These are phyloP conservation scores for Boletus sp. DNA, from an alignment of 1,284 basidiomycete species.

Conservation along the genomic window DNA sequence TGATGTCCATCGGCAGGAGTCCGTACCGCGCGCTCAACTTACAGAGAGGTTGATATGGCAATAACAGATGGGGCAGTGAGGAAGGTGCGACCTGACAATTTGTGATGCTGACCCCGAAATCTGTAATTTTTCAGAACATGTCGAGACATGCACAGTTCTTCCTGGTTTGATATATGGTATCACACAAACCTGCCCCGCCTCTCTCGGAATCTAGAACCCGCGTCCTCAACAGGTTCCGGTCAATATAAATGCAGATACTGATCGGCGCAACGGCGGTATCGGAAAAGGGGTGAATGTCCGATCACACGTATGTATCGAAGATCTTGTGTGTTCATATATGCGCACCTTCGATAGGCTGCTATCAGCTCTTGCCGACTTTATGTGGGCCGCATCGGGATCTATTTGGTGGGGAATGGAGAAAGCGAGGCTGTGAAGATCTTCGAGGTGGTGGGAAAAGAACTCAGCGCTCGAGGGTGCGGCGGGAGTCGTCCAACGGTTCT, in stretches of 20 bases:
- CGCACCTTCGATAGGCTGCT: constrained; percentile 34
- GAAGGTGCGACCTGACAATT: constrained; percentile 23
- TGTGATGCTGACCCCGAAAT: not conserved
- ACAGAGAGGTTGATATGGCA: constrained; percentile 32
- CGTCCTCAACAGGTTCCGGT: constrained; percentile 27
- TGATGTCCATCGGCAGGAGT: constrained; percentile 35
- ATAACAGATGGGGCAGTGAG: constrained; percentile 32
- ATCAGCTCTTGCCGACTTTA: constrained; percentile 18
- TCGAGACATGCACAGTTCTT: constrained; percentile 31
- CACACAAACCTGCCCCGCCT: constrained; percentile 25
- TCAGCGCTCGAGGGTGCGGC: constrained; percentile 24
- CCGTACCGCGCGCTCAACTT: constrained; percentile 33
- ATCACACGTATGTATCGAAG: constrained; percentile 34
- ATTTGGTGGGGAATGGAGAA: constrained; percentile 33
- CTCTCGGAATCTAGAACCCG: constrained; percentile 29
- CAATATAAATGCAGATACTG: constrained; percentile 27
- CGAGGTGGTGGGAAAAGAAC: constrained; percentile 18
- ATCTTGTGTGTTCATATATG: constrained; percentile 32
- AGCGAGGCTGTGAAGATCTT: constrained; percentile 24
- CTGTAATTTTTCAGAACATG: constrained; percentile 25
- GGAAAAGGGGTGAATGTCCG: constrained; percentile 35
- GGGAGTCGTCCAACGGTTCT: constrained; percentile 25
- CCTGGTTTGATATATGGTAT: constrained; percentile 36
- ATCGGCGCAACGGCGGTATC: constrained; percentile 30
- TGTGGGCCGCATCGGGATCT: constrained; percentile 33